phyloP scores from a whole-genome alignment of 495 filamentous ascomycete species.

The Endocarpon pusillum region DNA sequence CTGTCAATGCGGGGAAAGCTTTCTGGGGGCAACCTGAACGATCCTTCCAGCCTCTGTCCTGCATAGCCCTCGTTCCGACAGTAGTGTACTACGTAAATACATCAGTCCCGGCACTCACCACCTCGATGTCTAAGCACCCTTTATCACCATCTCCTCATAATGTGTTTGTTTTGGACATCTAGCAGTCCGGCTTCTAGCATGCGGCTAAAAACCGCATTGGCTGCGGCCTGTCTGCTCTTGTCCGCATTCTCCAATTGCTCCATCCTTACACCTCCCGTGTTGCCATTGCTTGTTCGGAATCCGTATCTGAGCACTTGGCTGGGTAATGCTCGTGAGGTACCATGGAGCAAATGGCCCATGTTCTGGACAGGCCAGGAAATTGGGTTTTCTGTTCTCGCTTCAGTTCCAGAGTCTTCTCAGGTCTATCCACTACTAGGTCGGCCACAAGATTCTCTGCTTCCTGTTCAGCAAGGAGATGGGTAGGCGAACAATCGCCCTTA shows the following conservation, averaged over 20 bases:
- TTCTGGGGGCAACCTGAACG: too few species aligned
- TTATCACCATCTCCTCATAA: too few species aligned
- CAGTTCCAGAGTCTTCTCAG: slow-evolving; percentile 45
- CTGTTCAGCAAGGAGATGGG: slow-evolving; percentile 10
- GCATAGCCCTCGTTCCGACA: too few species aligned
- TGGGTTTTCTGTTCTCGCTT: slow-evolving; percentile 66
- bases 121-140: too few species aligned
- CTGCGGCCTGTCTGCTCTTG: slow-evolving; percentile 20
- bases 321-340: slow-evolving; percentile 53
- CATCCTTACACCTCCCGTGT: slow-evolving; percentile 52
- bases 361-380: slow-evolving; percentile 83
- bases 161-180: too few species aligned
- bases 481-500: slow-evolving; percentile 11
- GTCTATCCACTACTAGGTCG: slow-evolving; percentile 83
- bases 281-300: slow-evolving; percentile 79
- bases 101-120: too few species aligned
- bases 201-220: slow-evolving; percentile 20
- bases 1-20: too few species aligned
- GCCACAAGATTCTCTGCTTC: slow-evolving; percentile 59
- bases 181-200: too few species aligned
- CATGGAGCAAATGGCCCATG: slow-evolving; percentile 91
- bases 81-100: too few species aligned
- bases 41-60: too few species aligned
- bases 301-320: slow-evolving; percentile 89
- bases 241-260: slow-evolving; percentile 25